Evolutionary conservation across 2,329 filamentous ascomycete species (phyloP), one percentile per base, ranked within the genome.

Genomic region (Blumeria hordei): DNA sequence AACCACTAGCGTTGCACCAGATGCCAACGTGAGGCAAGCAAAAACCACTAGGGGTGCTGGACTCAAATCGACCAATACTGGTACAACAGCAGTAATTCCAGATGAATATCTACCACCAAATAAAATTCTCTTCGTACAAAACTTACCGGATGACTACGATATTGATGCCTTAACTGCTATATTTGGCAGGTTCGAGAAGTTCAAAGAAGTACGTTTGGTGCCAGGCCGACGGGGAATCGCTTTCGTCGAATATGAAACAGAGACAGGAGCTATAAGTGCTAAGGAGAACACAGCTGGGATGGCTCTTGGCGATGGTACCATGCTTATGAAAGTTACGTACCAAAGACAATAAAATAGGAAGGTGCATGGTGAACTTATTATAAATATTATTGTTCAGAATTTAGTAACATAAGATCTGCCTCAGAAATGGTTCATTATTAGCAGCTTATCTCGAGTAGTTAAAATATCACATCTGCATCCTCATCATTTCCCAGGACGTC

Each of bases 71-170:
- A 83, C 82, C 0, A 79, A 78, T 56, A 75, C 79, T 6, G 73
- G 78, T 12, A 74, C 79, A 1, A 74, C 81, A 3, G 75, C 83
- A 10, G 82, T 88, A 55, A 81, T 96, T 16, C 88, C 88, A n/a
- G 92, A 96, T 75, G 92, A 98, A 70, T 96, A 94, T 68, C 77
- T 96, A 3, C 90, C 90, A 3, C 90, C 92, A 37, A 96, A 96
- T 77, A 95, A 94, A 72, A 94, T 88, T 61, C 76, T 98, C 37
- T 94, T 96, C 70, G 73, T 96, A 58, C 87, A 93, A 71, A 90
- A 96, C 63, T 70, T 98, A 37, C 88, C 92, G 8, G 85, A 90
- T 59, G 84, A 87, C 60, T 87, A 85, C 69, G 84, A 85, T 67
- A 79, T 85, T 63, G 88, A 94, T 59, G 77, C 75, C 28, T 76